Conservation (phyloP, 805 yeast genomes). For the Pichia eremophila region DNA sequence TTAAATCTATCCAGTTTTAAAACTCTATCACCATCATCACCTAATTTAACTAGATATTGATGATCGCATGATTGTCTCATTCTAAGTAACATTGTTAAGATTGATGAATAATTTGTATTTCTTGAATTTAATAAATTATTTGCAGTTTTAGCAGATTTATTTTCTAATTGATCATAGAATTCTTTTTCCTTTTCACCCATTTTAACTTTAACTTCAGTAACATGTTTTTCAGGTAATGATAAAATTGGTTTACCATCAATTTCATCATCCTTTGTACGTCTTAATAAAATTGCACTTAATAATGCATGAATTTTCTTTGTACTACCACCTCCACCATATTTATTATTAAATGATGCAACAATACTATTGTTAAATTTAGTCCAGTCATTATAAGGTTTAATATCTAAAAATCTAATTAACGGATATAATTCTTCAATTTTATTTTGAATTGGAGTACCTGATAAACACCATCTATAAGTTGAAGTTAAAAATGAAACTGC, state of each 20-base stretch:
- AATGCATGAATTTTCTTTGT: constrained; percentile 57
- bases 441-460: constrained; percentile 57
- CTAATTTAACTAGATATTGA: constrained; percentile 60
- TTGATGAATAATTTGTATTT: constrained; percentile 36
- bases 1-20: constrained; percentile 27
- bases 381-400: constrained; percentile 60
- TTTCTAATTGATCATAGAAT: constrained; percentile 52
- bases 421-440: constrained; percentile 46
- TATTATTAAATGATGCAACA: constrained; percentile 41
- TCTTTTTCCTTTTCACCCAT: constrained; percentile 47
- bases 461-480: constrained; percentile 38
- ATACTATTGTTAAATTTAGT: constrained; percentile 46
- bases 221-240: constrained; percentile 53
- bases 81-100: constrained; percentile 64
- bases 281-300: constrained; percentile 60
- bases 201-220: constrained; percentile 36
- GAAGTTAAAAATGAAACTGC: constrained; percentile 34
- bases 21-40: constrained; percentile 35
- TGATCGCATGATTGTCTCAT: constrained; percentile 86
- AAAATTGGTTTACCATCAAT: constrained; percentile 77
- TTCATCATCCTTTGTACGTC: constrained; percentile 62
- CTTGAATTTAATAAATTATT: constrained; percentile 29
- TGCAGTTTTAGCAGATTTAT: constrained; percentile 44
- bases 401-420: constrained; percentile 38
- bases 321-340: constrained; percentile 14